A percentile compares a stretch with the other conserved stretches of the same genome.
These are phyloP conservation scores for Zygosaccharomyces siamensis DNA, from an alignment of 805 yeast genomes.

Conservation along the genomic window DNA sequence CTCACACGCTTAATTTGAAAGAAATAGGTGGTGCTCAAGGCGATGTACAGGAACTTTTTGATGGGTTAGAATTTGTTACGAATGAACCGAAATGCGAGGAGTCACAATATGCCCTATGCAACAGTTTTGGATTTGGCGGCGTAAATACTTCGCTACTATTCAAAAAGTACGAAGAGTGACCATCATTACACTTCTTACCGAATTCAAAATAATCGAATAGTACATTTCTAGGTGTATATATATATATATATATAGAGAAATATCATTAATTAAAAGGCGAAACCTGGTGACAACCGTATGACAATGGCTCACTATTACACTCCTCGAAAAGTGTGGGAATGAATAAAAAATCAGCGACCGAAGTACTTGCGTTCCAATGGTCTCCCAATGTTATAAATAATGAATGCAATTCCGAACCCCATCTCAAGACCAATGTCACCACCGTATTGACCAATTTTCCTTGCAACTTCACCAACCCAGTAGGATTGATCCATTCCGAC, in stretches of 20 bases:
- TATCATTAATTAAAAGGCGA: not conserved
- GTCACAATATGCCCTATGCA: slow-evolving; percentile 63
- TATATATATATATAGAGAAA: not conserved
- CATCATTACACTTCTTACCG: not conserved
- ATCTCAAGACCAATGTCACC: slow-evolving; percentile 88
- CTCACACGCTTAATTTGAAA: slow-evolving; percentile 76
- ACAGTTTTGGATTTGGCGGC: slow-evolving; percentile 98
- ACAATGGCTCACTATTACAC: too few relatives aligned
- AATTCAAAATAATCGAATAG: not conserved
- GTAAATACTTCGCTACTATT: slow-evolving; percentile 75
- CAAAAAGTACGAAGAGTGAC: slow-evolving; percentile 29
- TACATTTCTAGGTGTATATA: not conserved
- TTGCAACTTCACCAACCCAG: slow-evolving; percentile 70
- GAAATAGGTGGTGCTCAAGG: slow-evolving; percentile 46
- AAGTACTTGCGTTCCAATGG: slow-evolving; percentile 62
- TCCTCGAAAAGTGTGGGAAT: not conserved
- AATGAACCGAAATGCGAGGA: slow-evolving; percentile 39
- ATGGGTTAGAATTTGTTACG: slow-evolving; percentile 53
- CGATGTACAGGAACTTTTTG: slow-evolving; percentile 39
- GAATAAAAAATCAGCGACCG: slow-evolving; percentile 33
- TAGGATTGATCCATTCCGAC: slow-evolving; percentile 85
- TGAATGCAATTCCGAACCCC: slow-evolving; percentile 59
- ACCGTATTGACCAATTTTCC: slow-evolving; percentile 57
- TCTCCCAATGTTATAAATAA: slow-evolving; percentile 55
- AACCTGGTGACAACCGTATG: too few relatives aligned